Base-by-base conservation (phyloP, 2,329 filamentous ascomycete genomes). In the Beauveria medogensis region DNA sequence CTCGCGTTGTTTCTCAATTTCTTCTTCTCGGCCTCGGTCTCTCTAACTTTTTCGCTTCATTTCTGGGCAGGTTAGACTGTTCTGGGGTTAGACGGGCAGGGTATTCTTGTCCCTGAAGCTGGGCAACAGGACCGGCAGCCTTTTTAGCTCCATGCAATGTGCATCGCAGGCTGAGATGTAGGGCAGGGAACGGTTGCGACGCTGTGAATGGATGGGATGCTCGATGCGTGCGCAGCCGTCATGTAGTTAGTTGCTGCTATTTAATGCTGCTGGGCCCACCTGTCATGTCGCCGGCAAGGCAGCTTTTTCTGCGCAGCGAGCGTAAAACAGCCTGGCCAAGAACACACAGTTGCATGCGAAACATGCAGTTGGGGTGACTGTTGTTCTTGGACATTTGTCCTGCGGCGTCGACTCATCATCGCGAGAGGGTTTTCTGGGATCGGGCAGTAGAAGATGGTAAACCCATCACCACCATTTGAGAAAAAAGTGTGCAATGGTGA, bases 211-310 rank as follows among this genome's bases (percentile, higher is more conserved):
- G 9, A 4, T 20, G 44, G 44, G 9, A 4, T 20, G 44, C 28
- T 24, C 20, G 30, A 59, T 9, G 51, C 40, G 34, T 52, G 46
- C 34, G 16, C 34, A 40, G 47, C 47, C 14, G 14, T 47, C 28
- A 37, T 41, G 18, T 24, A 24, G 4, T 37, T 24, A 24, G 4
- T 37, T 14, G 34, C 34, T 37, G 34, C 34, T 16, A 24, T n/a
- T 53, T 46, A 24, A 59, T 47, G 48, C 34, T 59, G 52, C 56
- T 48, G 20, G 44, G 41, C 56, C 47, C 48, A 59, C 56, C 37
- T 9, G 34, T 28, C 16, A 30, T 30, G 55, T 43, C 22, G 51
- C 47, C 24, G 41, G 44, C 28, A 41, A 48, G 55, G 43, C 44
- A 48, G 43, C 43, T 57, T 37, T 26, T 34, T 24, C 34, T 37